phyloP scores from a whole-genome alignment of 2,329 filamentous ascomycete genomes.

The Lasiodiplodia sp. region DNA sequence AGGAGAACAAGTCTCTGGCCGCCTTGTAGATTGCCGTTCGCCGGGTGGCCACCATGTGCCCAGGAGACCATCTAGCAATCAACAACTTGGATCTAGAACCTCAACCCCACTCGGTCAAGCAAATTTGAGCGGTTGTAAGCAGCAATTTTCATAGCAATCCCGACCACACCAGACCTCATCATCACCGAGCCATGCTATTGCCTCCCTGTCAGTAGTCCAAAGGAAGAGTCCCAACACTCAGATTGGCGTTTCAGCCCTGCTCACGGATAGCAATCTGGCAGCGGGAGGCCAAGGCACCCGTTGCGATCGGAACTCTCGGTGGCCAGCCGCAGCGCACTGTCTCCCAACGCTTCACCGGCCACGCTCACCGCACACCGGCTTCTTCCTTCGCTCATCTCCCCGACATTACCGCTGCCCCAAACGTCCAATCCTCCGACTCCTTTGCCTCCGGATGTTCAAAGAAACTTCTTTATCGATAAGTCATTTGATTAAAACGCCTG shows the following conservation, averaged over 20 bases:
- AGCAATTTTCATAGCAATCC: not conserved
- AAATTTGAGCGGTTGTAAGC: not conserved
- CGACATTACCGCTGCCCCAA: not conserved
- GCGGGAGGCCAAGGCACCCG: not conserved
- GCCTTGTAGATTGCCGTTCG: not conserved
- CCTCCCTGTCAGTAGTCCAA: not conserved
- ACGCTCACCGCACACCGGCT: not conserved
- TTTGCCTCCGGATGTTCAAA: not conserved
- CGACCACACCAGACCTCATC: not conserved
- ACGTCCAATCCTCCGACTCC: not conserved
- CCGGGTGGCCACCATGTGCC: not conserved
- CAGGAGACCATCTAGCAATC: not conserved
- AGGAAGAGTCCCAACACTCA: not conserved
- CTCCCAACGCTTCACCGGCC: not conserved
- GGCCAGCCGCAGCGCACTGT: not conserved
- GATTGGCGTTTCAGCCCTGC: not conserved
- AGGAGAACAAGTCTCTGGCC: not conserved
- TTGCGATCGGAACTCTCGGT: not conserved
- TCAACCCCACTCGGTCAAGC: not conserved
- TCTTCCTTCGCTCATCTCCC: not conserved
- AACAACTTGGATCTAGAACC: not conserved
- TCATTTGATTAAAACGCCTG: not conserved
- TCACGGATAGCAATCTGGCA: slow-evolving; percentile 1
- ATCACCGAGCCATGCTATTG: not conserved
- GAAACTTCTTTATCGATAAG: slow-evolving; percentile 18